Conservation (phyloP, 805 yeast genomes). For the Myxozyma lipomycoides region DNA sequence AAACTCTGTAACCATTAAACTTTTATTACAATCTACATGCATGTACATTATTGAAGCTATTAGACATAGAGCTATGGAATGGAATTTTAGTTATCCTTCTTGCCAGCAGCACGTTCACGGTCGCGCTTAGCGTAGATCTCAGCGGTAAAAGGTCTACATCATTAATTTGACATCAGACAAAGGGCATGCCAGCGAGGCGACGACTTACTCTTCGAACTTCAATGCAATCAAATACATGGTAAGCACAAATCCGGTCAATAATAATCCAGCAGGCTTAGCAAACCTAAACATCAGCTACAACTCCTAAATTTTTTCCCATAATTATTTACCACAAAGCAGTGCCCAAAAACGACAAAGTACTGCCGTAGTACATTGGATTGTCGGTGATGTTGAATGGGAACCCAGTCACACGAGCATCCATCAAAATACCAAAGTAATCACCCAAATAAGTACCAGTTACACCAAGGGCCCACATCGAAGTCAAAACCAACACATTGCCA, state of each 20-base stretch:
- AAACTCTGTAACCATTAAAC: too few species aligned
- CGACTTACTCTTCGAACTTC: constrained; percentile 66
- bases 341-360: constrained; percentile 83
- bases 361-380: constrained; percentile 97
- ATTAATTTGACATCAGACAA: background rate
- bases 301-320: constrained; percentile 26
- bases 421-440: constrained; percentile 93
- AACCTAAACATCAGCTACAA: constrained; percentile 6
- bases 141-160: constrained; percentile 74
- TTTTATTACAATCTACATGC: too few species aligned
- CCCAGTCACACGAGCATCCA: constrained; percentile 81
- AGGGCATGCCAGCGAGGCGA: background rate
- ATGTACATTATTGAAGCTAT: background rate
- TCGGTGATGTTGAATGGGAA: constrained; percentile 90
- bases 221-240: constrained; percentile 81
- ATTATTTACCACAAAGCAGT: constrained; percentile 82
- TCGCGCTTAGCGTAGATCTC: constrained; percentile 78
- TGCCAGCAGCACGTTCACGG: constrained; percentile 36
- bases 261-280: constrained; percentile 86
- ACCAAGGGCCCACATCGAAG: constrained; percentile 90
- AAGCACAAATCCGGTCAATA: constrained; percentile 67
- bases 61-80: background rate
- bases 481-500: constrained; percentile 77
- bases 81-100: constrained; percentile 22
- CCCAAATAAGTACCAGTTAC: constrained; percentile 97